Evolutionary conservation across 176 grass and related monocot species (phyloP).

Genomic region (Panicum miliaceum): DNA sequence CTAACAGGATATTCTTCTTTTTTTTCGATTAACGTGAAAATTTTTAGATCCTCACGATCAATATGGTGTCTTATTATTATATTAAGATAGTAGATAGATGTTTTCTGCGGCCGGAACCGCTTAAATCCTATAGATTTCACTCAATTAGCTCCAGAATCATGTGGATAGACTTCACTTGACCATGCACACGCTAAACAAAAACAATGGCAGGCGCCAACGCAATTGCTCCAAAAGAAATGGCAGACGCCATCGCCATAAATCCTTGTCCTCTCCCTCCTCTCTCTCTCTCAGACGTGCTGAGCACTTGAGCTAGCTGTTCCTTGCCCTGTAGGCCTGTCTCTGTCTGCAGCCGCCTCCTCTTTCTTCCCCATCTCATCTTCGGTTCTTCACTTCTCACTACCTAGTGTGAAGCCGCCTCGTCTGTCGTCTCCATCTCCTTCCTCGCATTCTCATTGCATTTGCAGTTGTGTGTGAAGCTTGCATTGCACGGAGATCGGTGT

Average conservation of each 20-base stretch:
- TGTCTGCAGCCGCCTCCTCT: background rate
- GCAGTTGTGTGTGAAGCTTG: background rate
- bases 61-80: no score
- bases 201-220: background rate
- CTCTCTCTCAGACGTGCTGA: slow-evolving; percentile 49
- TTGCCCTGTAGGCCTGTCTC: background rate
- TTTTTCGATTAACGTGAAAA: no score
- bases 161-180: background rate
- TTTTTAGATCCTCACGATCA: no score
- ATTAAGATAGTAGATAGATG: no score
- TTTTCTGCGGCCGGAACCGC: no score
- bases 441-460: slow-evolving; percentile 15
- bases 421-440: background rate
- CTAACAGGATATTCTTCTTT: no score
- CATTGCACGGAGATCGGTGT: slow-evolving; percentile 12
- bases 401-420: background rate
- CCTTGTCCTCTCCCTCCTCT: background rate
- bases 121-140: background rate
- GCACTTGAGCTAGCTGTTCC: slow-evolving; percentile 21
- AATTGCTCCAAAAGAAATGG: background rate
- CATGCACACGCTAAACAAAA: background rate
- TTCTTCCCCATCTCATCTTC: slow-evolving; percentile 13
- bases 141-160: background rate
- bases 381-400: background rate
- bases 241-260: background rate